Evolutionary conservation across 495 filamentous ascomycete genomes (phyloP), one percentile per base, ranked within the genome.

Genomic region (Hyaloscypha variabilis): DNA sequence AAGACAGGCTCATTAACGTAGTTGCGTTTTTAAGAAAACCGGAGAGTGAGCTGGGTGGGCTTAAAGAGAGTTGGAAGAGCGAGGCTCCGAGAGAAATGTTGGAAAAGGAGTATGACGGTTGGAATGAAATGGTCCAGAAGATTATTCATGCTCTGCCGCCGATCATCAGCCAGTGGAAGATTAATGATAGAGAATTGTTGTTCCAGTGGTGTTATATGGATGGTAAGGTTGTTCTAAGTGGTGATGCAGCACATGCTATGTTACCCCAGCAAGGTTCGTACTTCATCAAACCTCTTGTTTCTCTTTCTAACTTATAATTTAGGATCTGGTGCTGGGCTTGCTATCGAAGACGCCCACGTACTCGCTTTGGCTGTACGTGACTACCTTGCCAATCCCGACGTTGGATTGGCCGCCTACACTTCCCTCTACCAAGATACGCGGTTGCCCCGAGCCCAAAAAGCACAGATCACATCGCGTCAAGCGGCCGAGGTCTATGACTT

Each of bases 131-230:
- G n/a, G n/a, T n/a, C n/a, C n/a, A n/a, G n/a, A n/a, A n/a, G n/a
- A n/a, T n/a, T n/a, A n/a, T n/a, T n/a, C n/a, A n/a, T n/a, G n/a
- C n/a, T n/a, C n/a, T n/a, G n/a, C n/a, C n/a, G n/a, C n/a, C n/a
- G n/a, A n/a, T n/a, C n/a, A n/a, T n/a, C n/a, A n/a, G n/a, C n/a
- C n/a, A n/a, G n/a, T 19, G 63, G 25, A 83, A 81, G 67, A 82
- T 76, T 1, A 79, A 83, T 56, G 75, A 78, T 3, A 59, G 87
- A 26, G 84, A 80, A 66, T n/a, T n/a, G n/a, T n/a, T n/a, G n/a
- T n/a, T n/a, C n/a, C 75, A 87, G 2, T 88, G 85, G 85, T 90
- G 83, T 82, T 72, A 78, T 1, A 74, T 81, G 10, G 79, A n/a
- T n/a, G n/a, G 70, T 1, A 79, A 75, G 26, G 62, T 88, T 25